Evolutionary conservation across 1,284 basidiomycete genomes (phyloP).

Genomic region (Xerocomus nothofagi): DNA sequence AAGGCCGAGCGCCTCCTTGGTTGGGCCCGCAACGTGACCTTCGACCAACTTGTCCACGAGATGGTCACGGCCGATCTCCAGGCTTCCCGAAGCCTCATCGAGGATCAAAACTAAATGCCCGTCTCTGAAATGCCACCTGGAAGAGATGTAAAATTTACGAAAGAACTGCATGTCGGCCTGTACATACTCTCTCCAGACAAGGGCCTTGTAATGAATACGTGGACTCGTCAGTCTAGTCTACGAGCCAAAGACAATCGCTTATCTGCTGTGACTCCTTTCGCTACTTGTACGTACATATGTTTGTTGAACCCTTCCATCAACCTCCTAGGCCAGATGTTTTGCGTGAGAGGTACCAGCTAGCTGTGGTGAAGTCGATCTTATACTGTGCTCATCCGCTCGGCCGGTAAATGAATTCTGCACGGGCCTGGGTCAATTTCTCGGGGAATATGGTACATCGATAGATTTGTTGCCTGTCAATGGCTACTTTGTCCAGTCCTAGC

Average conservation of each 20-base stretch:
- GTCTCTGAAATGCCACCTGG: neutral
- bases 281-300: neutral
- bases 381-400: neutral
- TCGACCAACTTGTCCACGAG: conserved; percentile 80
- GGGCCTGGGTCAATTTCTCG: neutral
- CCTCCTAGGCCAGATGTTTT: neutral
- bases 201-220: conserved; percentile 2
- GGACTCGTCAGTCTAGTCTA: conserved; percentile 7
- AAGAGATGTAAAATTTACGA: conserved; percentile 1
- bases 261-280: neutral
- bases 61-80: conserved; percentile 83
- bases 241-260: neutral
- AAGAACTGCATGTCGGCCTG: neutral
- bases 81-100: conserved; percentile 67
- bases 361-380: neutral
- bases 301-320: conserved; percentile 1
- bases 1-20: conserved; percentile 84
- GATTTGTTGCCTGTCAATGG: conserved; percentile 8
- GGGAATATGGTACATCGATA: conserved; percentile 7
- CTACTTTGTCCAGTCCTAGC: conserved; percentile 52
- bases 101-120: conserved; percentile 70
- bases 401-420: neutral
- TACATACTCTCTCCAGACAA: neutral
- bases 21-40: conserved; percentile 83
- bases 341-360: neutral